These are phyloP conservation scores for Lepiota venenata DNA, from an alignment of 768 basidiomycete species.

Conservation along the genomic window DNA sequence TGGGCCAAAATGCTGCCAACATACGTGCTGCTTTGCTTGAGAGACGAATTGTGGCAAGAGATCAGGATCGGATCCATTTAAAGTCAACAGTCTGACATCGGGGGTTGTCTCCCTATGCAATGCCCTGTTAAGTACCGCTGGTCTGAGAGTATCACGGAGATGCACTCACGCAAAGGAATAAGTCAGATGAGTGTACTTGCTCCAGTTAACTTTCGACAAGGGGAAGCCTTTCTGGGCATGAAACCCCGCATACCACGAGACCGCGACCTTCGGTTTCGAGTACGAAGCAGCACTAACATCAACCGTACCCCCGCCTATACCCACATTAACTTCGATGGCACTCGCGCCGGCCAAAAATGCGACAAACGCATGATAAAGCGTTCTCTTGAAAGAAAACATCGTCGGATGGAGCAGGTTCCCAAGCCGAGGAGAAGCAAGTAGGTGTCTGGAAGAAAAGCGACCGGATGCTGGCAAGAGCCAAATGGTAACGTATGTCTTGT, in stretches of 20 bases:
- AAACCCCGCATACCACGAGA: slow-evolving; percentile 61
- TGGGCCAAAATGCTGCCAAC: slow-evolving; percentile 6
- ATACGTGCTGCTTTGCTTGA: slow-evolving; percentile 39
- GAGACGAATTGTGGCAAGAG: slow-evolving; percentile 57
- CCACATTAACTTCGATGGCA: neutral
- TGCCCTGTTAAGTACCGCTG: neutral
- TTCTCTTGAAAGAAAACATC: slow-evolving; percentile 5
- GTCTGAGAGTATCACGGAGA: slow-evolving; percentile 1
- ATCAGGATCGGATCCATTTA: slow-evolving; percentile 43
- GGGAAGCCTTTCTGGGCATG: slow-evolving; percentile 46
- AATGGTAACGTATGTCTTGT: neutral
- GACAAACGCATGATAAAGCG: neutral
- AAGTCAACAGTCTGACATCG: slow-evolving; percentile 30
- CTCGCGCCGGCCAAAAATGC: neutral
- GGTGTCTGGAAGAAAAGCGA: neutral
- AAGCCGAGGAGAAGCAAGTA: too few species aligned
- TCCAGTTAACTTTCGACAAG: slow-evolving; percentile 57
- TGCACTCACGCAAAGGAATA: slow-evolving; percentile 68
- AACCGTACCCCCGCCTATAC: neutral
- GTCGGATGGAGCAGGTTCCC: too few species aligned
- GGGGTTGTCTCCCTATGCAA: slow-evolving; percentile 11
- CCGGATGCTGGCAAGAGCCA: neutral
- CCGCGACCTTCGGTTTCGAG: slow-evolving; percentile 2
- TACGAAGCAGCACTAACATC: neutral
- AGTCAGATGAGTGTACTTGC: slow-evolving; percentile 61